Conservation (phyloP, 441 rosid species). For the Flueggea neowawraea region DNA sequence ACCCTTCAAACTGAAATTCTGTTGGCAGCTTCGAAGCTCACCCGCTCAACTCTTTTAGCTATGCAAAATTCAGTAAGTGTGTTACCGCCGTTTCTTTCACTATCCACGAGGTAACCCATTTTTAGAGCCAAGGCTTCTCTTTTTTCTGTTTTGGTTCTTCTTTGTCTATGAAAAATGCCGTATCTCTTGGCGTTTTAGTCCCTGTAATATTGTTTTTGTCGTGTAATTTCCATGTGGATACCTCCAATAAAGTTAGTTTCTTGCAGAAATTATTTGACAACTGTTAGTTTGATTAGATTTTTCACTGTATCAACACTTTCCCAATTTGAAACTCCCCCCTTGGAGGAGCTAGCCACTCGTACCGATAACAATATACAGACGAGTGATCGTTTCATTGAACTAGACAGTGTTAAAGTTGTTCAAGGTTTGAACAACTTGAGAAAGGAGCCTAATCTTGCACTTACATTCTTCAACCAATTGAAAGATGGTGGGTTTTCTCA, state of each 20-base stretch:
- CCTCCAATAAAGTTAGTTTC: slow-evolving; percentile 4
- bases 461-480: slow-evolving; percentile 17
- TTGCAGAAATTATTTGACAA: not conserved
- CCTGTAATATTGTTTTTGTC: not conserved
- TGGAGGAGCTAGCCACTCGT: not conserved
- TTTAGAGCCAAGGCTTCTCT: too few species aligned
- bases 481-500: slow-evolving; percentile 17
- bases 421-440: slow-evolving; percentile 9
- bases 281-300: slow-evolving; percentile 8
- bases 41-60: too few species aligned
- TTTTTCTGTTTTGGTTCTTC: not conserved
- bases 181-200: too few species aligned
- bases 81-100: too few species aligned
- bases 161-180: too few species aligned
- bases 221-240: slow-evolving; percentile 13
- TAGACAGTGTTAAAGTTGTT: slow-evolving; percentile 6
- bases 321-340: slow-evolving; percentile 1
- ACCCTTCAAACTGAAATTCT: too few species aligned
- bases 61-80: too few species aligned
- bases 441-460: slow-evolving; percentile 16
- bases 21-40: too few species aligned
- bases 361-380: not conserved
- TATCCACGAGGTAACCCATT: too few species aligned
- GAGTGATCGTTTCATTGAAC: not conserved
- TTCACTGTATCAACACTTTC: slow-evolving; percentile 11